Percentiles rank a stretch among this genome's conserved stretches.
phyloP scores from a whole-genome alignment of 306 rosid species.

The Pyrus pyrifolia region DNA sequence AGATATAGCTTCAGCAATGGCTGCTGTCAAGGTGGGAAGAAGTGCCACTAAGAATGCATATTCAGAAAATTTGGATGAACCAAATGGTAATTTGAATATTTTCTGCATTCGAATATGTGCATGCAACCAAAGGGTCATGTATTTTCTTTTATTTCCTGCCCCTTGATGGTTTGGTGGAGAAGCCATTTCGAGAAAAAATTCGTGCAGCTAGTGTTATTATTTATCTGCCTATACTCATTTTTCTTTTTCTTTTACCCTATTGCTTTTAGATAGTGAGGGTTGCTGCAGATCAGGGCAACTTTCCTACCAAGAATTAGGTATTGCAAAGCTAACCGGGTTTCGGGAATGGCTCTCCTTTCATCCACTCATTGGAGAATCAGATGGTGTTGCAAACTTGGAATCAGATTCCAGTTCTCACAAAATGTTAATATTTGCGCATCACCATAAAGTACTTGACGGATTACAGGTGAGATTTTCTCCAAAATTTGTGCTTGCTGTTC shows the following conservation, averaged over 20 bases:
- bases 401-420: conserved; percentile 42
- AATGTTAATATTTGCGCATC: conserved; percentile 93
- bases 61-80: conserved; percentile 37
- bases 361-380: conserved; percentile 57
- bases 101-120: neutral
- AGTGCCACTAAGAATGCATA: conserved; percentile 31
- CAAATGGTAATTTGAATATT: conserved; percentile 42
- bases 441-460: conserved; percentile 85
- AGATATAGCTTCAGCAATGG: conserved; percentile 75
- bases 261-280: conserved; percentile 25
- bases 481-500: conserved; percentile 16
- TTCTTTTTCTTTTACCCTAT: neutral
- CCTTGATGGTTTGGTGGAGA: neutral
- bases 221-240: neutral
- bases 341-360: conserved; percentile 86
- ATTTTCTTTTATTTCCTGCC: neutral
- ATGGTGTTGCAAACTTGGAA: conserved; percentile 36
- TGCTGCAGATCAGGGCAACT: conserved; percentile 40
- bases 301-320: conserved; percentile 73
- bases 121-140: neutral
- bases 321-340: conserved; percentile 87
- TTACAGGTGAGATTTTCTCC: conserved; percentile 54
- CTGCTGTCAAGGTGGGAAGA: conserved; percentile 39
- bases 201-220: neutral
- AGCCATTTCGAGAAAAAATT: neutral